Evolutionary conservation across 306 rosid genomes (phyloP).

Genomic region (Fragaria vesca): DNA sequence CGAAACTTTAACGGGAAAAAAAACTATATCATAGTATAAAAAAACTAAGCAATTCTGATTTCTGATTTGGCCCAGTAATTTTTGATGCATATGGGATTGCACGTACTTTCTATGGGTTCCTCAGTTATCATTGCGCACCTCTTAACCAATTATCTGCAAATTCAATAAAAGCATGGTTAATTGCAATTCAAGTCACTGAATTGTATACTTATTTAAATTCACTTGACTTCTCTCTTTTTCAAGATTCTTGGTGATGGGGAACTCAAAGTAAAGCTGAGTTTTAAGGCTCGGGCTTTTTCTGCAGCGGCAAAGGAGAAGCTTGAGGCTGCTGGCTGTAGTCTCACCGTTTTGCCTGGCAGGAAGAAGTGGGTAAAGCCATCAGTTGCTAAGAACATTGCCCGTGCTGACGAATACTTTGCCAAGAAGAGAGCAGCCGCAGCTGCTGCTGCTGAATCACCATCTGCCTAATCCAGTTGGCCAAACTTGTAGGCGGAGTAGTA

Average conservation of each 20-base stretch:
- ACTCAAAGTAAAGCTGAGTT: conserved; percentile 64
- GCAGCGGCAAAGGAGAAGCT: conserved; percentile 87
- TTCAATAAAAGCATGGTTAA: not conserved
- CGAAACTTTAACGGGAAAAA: not conserved
- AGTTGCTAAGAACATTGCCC: conserved; percentile 87
- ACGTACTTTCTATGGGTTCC: not conserved
- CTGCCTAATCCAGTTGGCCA: conserved; percentile 31
- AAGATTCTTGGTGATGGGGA: conserved; percentile 89
- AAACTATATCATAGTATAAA: not conserved
- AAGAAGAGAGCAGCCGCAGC: conserved; percentile 72
- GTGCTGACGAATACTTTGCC: conserved; percentile 94
- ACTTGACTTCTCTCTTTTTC: conserved; percentile 22
- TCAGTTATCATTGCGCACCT: not conserved
- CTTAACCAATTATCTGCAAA: not conserved
- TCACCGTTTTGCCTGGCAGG: conserved; percentile 81
- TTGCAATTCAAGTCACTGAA: not conserved
- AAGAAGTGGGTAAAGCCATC: conserved; percentile 98
- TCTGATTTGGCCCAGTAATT: not conserved
- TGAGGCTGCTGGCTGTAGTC: conserved; percentile 75
- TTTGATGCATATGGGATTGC: not conserved
- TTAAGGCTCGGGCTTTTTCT: conserved; percentile 88
- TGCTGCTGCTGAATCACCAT: conserved; percentile 39
- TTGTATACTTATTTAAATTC: conserved; percentile 3
- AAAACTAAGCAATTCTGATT: not conserved
- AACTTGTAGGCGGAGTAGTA: conserved; percentile 21